phyloP scores from a whole-genome alignment of 2,329 filamentous ascomycete species.

The Pseudogymnoascus sp. region DNA sequence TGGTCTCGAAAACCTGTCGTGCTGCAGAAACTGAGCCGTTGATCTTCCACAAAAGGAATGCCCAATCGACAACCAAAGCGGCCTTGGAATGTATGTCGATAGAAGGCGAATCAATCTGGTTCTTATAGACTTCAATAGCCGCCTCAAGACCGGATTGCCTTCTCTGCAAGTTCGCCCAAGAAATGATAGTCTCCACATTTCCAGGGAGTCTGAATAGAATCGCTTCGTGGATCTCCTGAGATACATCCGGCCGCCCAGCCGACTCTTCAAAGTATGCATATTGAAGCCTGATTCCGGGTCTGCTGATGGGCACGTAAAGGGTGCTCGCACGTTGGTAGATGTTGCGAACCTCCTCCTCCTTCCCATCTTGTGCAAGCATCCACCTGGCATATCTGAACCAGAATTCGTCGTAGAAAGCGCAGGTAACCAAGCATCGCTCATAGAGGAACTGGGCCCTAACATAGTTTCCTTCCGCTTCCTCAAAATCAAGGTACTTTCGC shows the following conservation, averaged over 20 bases:
- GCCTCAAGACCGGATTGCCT: slow-evolving; percentile 77
- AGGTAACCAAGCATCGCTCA: slow-evolving; percentile 86
- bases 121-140: slow-evolving; percentile 74
- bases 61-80: slow-evolving; percentile 81
- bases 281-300: slow-evolving; percentile 75
- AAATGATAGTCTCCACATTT: slow-evolving; percentile 79
- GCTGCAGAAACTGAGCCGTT: slow-evolving; percentile 75
- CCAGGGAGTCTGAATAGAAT: slow-evolving; percentile 70
- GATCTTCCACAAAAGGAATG: slow-evolving; percentile 75
- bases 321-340: slow-evolving; percentile 84
- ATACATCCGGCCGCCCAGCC: slow-evolving; percentile 64
- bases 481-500: slow-evolving; percentile 94
- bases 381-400: slow-evolving; percentile 96
- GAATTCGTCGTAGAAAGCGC: slow-evolving; percentile 93
- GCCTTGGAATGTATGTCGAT: slow-evolving; percentile 76
- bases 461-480: slow-evolving; percentile 76
- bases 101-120: slow-evolving; percentile 64
- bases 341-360: slow-evolving; percentile 82
- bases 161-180: slow-evolving; percentile 77
- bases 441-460: slow-evolving; percentile 73
- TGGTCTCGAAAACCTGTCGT: slow-evolving; percentile 72
- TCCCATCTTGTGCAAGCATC: slow-evolving; percentile 74
- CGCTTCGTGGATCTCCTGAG: slow-evolving; percentile 74
- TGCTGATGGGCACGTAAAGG: slow-evolving; percentile 77
- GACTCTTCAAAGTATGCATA: slow-evolving; percentile 95